Evolutionary conservation across 2,329 filamentous ascomycete genomes (phyloP), one percentile per base, ranked within the genome.

Genomic region (Penicillium brasilianum): DNA sequence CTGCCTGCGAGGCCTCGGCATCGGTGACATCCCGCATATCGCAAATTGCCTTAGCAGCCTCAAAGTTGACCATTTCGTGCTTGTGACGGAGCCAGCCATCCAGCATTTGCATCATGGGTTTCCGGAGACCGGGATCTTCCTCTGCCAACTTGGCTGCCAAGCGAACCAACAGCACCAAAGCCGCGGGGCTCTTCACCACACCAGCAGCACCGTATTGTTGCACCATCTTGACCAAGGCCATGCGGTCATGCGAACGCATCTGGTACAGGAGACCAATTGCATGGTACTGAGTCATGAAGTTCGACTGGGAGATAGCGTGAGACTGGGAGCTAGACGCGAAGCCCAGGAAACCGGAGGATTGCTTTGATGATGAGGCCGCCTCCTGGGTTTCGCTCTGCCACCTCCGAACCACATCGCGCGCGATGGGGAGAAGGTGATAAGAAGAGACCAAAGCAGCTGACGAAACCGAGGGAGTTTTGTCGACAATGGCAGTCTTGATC

Each of bases 141-240:
- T 97, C 93, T 34, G 94, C 94, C 64, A 99, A 84, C 82, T 97
- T 95, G 44, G 94, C 92, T 36, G 95, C 95, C 66, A 99, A 82
- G 69, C 95, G 87, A 58, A 99, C 95, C 30, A 99, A 85, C 87
- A 99, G 89, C 54, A 99, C 88, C 60, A 93, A 90, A 36, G 93
- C 95, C 62, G 94, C 92, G 20, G 95, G 93, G 78, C 91, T 97
- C 87, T 97, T 98, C 64, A 98, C 90, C 11, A 92, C 92, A 60
- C 95, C 95, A 16, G 93, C 87, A 56, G 90, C 89, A 55, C 93
- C 93, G 76, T 97, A 98, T 78, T 99, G 95, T 82, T 99, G 95
- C n/a, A 99, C 94, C 95, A 99, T 98, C 86, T 99, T 99, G 63
- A 98, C 94, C 71, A 99, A 82, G 22, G 95, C 93, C 95, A 99